Conservation (phyloP, 768 basidiomycete genomes). For the button mushroom (Agaricus bisporus) region DNA sequence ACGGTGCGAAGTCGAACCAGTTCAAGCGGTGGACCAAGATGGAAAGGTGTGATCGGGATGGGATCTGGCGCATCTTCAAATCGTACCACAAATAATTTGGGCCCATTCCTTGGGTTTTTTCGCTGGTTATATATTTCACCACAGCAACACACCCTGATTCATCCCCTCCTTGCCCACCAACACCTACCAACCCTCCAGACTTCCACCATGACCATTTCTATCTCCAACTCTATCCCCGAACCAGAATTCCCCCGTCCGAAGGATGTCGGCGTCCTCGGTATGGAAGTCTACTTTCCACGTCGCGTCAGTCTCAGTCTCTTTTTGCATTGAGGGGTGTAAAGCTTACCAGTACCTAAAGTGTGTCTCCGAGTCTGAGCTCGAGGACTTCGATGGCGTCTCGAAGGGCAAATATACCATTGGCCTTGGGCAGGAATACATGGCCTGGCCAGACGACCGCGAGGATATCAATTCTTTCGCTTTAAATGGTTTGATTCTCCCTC, state of each 20-base stretch:
- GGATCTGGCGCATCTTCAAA: constrained; percentile 15
- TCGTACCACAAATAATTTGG: constrained; percentile 42
- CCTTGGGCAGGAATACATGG: constrained; percentile 97
- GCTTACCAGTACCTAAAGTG: constrained; percentile 44
- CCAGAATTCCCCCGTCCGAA: constrained; percentile 60
- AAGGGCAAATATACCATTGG: constrained; percentile 99
- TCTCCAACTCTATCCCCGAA: constrained; percentile 26
- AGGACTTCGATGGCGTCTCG: constrained; percentile 89
- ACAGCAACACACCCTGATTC: constrained; percentile 8
- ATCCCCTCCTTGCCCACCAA: constrained; percentile 12
- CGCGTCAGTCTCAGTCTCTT: constrained; percentile 46
- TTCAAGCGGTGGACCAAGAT: neutral
- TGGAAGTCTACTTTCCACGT: constrained; percentile 94
- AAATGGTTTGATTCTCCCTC: constrained; percentile 55
- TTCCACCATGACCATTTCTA: constrained; percentile 35
- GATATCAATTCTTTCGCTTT: constrained; percentile 98
- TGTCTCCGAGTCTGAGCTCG: constrained; percentile 92
- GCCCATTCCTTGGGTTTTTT: constrained; percentile 29
- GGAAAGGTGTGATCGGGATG: too few relatives aligned
- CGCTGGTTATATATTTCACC: constrained; percentile 30
- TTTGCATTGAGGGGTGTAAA: constrained; percentile 5
- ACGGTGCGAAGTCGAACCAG: constrained; percentile 8
- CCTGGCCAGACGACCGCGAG: constrained; percentile 96
- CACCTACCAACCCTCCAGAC: constrained; percentile 8
- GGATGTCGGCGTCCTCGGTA: constrained; percentile 90